Conservation (phyloP, 352 stramenopile species). For the Globisporangium polare region DNA sequence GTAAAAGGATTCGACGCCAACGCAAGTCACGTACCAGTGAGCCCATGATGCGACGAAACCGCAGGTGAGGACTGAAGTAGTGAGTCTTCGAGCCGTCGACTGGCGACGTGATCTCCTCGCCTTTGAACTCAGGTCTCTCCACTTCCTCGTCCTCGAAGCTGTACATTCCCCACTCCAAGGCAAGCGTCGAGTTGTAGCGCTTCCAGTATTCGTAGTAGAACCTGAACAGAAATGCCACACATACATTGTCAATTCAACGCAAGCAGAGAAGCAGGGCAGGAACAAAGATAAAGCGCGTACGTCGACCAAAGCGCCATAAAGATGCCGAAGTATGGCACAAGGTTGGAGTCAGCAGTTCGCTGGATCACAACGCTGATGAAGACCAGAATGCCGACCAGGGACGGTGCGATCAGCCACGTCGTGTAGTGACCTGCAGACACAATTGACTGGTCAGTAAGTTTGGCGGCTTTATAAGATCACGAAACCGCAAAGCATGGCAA, state of each 20-base stretch:
- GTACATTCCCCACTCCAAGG: conserved; percentile 73
- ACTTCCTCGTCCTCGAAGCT: conserved; percentile 71
- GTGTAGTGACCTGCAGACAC: conserved; percentile 81
- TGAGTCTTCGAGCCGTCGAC: conserved; percentile 70
- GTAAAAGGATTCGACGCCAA: background rate
- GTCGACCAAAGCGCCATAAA: conserved; percentile 84
- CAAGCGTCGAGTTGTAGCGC: conserved; percentile 63
- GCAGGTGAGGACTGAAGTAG: conserved; percentile 68
- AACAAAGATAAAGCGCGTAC: conserved; percentile 18
- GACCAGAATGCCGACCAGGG: conserved; percentile 83
- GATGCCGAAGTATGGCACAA: conserved; percentile 74
- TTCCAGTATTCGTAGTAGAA: conserved; percentile 87
- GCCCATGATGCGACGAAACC: conserved; percentile 62
- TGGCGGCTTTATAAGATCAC: background rate
- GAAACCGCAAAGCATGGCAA: background rate
- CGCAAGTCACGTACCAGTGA: conserved; percentile 37
- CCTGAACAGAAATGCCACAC: conserved; percentile 8
- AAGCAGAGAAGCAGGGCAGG: background rate
- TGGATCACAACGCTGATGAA: conserved; percentile 81
- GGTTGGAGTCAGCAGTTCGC: conserved; percentile 43
- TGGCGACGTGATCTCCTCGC: conserved; percentile 64
- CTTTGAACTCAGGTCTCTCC: conserved; percentile 67
- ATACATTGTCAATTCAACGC: background rate
- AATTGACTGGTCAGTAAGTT: background rate
- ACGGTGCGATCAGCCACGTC: conserved; percentile 91